These are phyloP conservation scores for Evernia prunastri DNA, from an alignment of 495 filamentous ascomycete species.

Conservation along the genomic window DNA sequence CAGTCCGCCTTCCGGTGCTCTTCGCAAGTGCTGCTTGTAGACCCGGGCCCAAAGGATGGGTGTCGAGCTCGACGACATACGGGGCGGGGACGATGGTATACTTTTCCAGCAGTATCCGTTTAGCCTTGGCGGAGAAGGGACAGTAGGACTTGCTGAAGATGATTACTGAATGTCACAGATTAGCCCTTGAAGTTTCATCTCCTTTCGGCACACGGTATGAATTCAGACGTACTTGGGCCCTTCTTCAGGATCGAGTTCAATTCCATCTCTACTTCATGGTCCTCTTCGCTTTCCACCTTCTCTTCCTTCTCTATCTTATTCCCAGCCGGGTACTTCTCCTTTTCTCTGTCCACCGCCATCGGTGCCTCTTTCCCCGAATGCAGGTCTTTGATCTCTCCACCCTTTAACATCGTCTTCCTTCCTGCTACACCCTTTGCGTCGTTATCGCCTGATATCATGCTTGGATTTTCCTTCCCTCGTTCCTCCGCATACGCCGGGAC, in stretches of 20 bases:
- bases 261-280: conserved; percentile 55
- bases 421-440: conserved; percentile 56
- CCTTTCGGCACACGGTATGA: not conserved
- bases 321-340: conserved; percentile 20
- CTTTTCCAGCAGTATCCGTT: conserved; percentile 69
- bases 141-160: conserved; percentile 96
- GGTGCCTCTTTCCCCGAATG: conserved; percentile 37
- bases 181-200: conserved; percentile 14
- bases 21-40: conserved; percentile 63
- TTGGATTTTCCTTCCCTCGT: conserved; percentile 13
- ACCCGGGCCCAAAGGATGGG: conserved; percentile 62
- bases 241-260: conserved; percentile 72
- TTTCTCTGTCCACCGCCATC: conserved; percentile 19
- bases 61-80: conserved; percentile 85
- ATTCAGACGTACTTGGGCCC: conserved; percentile 59
- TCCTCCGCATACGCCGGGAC: conserved; percentile 11
- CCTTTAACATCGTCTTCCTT: conserved; percentile 52
- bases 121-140: conserved; percentile 74
- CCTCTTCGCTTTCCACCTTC: conserved; percentile 49
- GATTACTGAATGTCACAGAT: conserved; percentile 53
- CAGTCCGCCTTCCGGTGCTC: conserved; percentile 74
- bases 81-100: conserved; percentile 79
- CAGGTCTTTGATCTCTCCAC: conserved; percentile 30
- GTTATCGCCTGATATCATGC: conserved; percentile 18
- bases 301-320: conserved; percentile 35